These are phyloP conservation scores for Osmanthus fragrans DNA, from an alignment of 257 asterid species.

Conservation along the genomic window DNA sequence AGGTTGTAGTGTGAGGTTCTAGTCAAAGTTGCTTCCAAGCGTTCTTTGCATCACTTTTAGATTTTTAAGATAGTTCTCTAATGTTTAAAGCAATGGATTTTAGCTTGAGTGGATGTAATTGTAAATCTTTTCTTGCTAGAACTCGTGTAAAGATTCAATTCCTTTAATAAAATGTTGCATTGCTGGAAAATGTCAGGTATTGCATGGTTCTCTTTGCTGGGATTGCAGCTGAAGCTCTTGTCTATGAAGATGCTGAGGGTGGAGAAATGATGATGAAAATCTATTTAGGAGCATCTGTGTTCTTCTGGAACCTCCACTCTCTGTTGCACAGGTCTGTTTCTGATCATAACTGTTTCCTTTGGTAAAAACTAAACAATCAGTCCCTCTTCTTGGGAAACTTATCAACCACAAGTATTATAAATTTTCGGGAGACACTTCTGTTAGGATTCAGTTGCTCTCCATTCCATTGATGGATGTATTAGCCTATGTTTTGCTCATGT, in stretches of 20 bases:
- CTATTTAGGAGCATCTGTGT: constrained; percentile 71
- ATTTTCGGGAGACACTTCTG: constrained; percentile 10
- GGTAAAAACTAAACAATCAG: background rate
- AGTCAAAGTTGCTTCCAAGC: constrained; percentile 14
- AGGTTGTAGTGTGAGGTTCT: constrained; percentile 44
- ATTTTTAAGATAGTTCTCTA: constrained; percentile 5
- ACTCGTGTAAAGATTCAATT: constrained; percentile 14
- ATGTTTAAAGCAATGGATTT: constrained; percentile 10
- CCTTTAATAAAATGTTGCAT: constrained; percentile 10
- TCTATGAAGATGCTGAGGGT: constrained; percentile 95
- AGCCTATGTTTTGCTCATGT: too few species aligned
- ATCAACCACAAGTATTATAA: background rate
- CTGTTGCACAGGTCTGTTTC: constrained; percentile 66
- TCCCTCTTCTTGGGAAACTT: background rate
- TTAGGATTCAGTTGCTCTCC: background rate
- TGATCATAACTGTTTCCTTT: constrained; percentile 9
- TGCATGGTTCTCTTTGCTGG: constrained; percentile 99
- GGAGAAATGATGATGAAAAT: constrained; percentile 97
- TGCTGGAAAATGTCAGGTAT: constrained; percentile 56
- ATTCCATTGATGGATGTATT: constrained; percentile 12
- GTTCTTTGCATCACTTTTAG: constrained; percentile 2
- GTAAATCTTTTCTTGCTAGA: constrained; percentile 1
- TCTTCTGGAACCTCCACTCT: constrained; percentile 88
- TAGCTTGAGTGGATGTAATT: background rate
- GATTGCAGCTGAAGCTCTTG: constrained; percentile 94